These are phyloP conservation scores for Ustilago crameri DNA, from an alignment of 1,284 basidiomycete species.

Conservation along the genomic window DNA sequence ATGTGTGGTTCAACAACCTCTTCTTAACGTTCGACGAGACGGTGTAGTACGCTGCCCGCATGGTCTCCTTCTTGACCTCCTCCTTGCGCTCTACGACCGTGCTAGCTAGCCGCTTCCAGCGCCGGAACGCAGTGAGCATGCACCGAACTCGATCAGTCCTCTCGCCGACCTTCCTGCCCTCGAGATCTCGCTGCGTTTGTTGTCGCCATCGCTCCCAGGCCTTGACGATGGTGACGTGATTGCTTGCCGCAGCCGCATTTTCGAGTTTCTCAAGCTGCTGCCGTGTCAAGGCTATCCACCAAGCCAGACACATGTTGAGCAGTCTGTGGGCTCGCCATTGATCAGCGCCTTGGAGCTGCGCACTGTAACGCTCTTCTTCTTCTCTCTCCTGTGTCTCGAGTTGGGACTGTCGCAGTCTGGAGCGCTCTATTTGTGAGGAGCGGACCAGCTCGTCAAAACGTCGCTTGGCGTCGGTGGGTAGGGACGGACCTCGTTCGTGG, in stretches of 20 bases:
- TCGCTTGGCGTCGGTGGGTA: conserved; percentile 21
- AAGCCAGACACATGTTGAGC: conserved; percentile 27
- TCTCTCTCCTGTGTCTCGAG: conserved; percentile 10
- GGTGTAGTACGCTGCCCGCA: conserved; percentile 43
- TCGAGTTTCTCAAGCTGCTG: conserved; percentile 15
- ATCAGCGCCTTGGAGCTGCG: conserved; percentile 28
- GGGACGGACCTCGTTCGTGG: neutral
- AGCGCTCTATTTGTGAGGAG: conserved; percentile 37
- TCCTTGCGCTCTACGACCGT: conserved; percentile 19
- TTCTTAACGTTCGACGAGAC: conserved; percentile 10
- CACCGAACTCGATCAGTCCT: conserved; percentile 47
- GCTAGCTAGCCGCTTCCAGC: conserved; percentile 27
- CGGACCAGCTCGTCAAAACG: conserved; percentile 52
- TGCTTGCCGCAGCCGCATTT: conserved; percentile 27
- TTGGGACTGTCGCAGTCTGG: conserved; percentile 17
- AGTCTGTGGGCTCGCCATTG: conserved; percentile 20
- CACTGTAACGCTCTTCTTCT: conserved; percentile 12
- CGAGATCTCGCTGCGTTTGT: neutral
- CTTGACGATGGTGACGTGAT: conserved; percentile 23
- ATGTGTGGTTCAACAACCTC: conserved; percentile 11
- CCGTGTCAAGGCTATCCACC: conserved; percentile 49
- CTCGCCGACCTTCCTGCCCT: conserved; percentile 9
- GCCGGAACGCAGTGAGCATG: conserved; percentile 42
- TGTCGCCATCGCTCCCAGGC: conserved; percentile 35
- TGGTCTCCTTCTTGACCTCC: conserved; percentile 30